A percentile compares a stretch with the other conserved stretches of the same genome.
Evolutionary conservation across 495 filamentous ascomycete genomes (phyloP).

Genomic region (Lindgomyces ingoldianus): DNA sequence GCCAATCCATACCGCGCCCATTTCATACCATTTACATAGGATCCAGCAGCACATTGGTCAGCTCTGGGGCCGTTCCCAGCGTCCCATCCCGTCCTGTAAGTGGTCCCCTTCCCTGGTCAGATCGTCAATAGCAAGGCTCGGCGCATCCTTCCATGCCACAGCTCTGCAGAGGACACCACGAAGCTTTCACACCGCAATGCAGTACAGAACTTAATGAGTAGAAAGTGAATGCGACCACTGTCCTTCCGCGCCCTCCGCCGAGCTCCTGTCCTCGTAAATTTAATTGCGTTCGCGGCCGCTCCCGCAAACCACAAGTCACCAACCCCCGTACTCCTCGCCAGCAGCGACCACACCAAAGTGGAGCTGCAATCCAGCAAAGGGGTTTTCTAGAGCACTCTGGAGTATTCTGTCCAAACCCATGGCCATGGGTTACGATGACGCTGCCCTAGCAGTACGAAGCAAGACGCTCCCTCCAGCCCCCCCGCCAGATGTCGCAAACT

Average conservation of each 20-base stretch:
- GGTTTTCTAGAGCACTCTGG: neutral
- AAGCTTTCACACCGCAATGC: neutral
- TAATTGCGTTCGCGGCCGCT: neutral
- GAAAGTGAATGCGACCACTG: neutral
- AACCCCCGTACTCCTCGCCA: neutral
- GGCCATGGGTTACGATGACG: slow-evolving; percentile 32
- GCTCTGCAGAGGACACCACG: neutral
- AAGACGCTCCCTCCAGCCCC: slow-evolving; percentile 29
- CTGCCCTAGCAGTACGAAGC: slow-evolving; percentile 4
- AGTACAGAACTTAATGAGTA: neutral
- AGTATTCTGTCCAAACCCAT: slow-evolving; percentile 1
- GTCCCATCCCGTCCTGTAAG: slow-evolving; percentile 11
- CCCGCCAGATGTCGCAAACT: slow-evolving; percentile 5
- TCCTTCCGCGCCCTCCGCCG: neutral
- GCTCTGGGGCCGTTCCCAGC: neutral
- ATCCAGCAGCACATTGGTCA: no score
- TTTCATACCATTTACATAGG: no score
- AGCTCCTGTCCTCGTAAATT: neutral
- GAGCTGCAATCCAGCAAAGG: neutral
- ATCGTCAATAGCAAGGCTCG: slow-evolving; percentile 13
- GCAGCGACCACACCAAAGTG: neutral
- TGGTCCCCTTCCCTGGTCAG: slow-evolving; percentile 19
- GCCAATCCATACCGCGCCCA: no score
- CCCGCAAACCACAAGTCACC: neutral
- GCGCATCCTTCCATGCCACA: slow-evolving; percentile 15